Conservation (phyloP, 495 filamentous ascomycete genomes). For the Penicillium verhagenii region DNA sequence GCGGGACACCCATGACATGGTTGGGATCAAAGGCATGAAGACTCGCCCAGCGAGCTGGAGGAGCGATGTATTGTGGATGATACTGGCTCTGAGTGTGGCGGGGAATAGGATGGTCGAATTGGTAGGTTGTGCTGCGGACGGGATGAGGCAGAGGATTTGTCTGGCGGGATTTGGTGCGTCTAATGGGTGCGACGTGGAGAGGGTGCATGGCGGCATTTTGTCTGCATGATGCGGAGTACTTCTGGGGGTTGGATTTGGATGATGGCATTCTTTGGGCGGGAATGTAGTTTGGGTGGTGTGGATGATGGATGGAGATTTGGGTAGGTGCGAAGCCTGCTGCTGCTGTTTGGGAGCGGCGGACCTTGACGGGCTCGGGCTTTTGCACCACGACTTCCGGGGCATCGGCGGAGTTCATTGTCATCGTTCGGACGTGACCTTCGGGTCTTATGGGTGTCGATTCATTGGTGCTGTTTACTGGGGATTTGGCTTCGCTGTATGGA, state of each 20-base stretch:
- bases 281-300: slow-evolving; percentile 30
- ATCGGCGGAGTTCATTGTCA: slow-evolving; percentile 41
- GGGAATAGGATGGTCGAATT: slow-evolving; percentile 31
- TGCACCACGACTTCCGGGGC: slow-evolving; percentile 41
- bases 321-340: slow-evolving; percentile 7
- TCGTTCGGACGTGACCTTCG: slow-evolving; percentile 24
- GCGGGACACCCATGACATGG: slow-evolving; percentile 21
- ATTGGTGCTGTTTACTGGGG: neutral
- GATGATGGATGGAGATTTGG: slow-evolving; percentile 25
- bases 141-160: slow-evolving; percentile 7
- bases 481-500: neutral
- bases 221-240: slow-evolving; percentile 19
- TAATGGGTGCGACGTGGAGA: slow-evolving; percentile 5
- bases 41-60: slow-evolving; percentile 16
- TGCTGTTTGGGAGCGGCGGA: slow-evolving; percentile 33
- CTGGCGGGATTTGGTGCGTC: slow-evolving; percentile 11
- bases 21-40: slow-evolving; percentile 23
- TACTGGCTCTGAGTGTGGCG: slow-evolving; percentile 34
- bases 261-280: slow-evolving; percentile 3
- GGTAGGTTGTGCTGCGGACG: slow-evolving; percentile 22
- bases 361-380: slow-evolving; percentile 22
- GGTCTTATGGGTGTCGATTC: neutral
- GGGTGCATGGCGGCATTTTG: slow-evolving; percentile 6
- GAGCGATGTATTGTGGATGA: slow-evolving; percentile 21
- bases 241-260: slow-evolving; percentile 5